Percentiles rank a stretch among this genome's conserved stretches.
Evolutionary conservation across 2,329 filamentous ascomycete genomes (phyloP).

Genomic region (Didymella glomerata): DNA sequence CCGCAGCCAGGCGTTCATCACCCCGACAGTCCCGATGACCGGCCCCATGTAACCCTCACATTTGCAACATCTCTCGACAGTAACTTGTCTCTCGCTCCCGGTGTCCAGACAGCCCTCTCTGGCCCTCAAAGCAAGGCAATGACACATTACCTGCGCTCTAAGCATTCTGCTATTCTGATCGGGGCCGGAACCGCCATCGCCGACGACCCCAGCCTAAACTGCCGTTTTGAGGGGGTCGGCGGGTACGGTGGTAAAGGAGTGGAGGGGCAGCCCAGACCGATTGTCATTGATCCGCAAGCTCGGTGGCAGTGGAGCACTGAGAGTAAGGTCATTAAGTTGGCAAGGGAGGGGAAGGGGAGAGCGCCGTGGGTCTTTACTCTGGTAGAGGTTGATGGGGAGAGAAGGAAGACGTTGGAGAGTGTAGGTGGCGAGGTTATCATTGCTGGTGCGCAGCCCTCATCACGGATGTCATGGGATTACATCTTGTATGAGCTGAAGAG

Average conservation of each 20-base stretch:
- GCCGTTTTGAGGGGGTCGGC: constrained; percentile 71
- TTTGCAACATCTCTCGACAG: constrained; percentile 92
- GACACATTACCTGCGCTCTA: constrained; percentile 87
- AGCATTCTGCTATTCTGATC: constrained; percentile 84
- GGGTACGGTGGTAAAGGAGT: constrained; percentile 63
- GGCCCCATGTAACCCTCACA: constrained; percentile 70
- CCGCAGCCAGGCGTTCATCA: constrained; percentile 37
- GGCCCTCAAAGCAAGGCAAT: constrained; percentile 86
- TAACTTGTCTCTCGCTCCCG: constrained; percentile 76
- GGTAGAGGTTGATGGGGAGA: constrained; percentile 25
- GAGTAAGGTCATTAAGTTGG: constrained; percentile 72
- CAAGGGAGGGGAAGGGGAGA: constrained; percentile 70
- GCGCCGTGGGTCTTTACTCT: constrained; percentile 73
- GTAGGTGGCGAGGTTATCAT: constrained; percentile 41
- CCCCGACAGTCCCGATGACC: constrained; percentile 4
- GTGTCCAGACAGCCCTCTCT: constrained; percentile 82
- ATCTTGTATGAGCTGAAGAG: constrained; percentile 67
- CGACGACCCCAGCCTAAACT: constrained; percentile 87
- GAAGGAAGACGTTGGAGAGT: constrained; percentile 45
- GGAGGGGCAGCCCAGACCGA: constrained; percentile 75
- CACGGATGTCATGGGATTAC: constrained; percentile 62
- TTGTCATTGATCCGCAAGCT: constrained; percentile 81
- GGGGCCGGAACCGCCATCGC: constrained; percentile 84
- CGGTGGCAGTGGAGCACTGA: constrained; percentile 71
- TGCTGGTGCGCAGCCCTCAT: not conserved